These are phyloP conservation scores for Paralagenidium karlingii DNA, from an alignment of 352 stramenopile species.

Conservation along the genomic window DNA sequence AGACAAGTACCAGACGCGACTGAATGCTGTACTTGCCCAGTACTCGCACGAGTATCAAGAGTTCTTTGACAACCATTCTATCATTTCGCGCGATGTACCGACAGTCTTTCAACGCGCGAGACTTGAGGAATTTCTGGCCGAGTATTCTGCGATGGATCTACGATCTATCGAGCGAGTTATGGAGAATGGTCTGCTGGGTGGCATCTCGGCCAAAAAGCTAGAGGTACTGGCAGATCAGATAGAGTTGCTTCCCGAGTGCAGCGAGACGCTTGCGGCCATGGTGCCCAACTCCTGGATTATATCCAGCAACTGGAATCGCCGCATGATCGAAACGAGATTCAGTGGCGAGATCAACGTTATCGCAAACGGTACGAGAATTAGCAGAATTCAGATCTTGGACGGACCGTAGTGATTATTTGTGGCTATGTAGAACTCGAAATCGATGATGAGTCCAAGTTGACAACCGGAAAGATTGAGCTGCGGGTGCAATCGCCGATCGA, in stretches of 20 bases:
- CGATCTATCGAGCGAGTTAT: slow-evolving; percentile 34
- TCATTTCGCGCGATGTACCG: neutral
- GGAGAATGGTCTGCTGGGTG: slow-evolving; percentile 11
- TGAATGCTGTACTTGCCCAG: neutral
- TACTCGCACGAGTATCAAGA: neutral
- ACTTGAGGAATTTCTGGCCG: slow-evolving; percentile 24
- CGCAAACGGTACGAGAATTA: slow-evolving; percentile 28
- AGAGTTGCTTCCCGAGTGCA: slow-evolving; percentile 15
- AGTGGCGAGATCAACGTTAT: slow-evolving; percentile 13
- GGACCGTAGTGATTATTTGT: neutral
- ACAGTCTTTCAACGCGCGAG: slow-evolving; percentile 15
- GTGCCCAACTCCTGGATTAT: slow-evolving; percentile 20
- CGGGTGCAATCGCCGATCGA: slow-evolving; percentile 37
- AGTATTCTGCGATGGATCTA: slow-evolving; percentile 27
- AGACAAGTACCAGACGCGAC: neutral
- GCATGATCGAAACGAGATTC: slow-evolving; percentile 25
- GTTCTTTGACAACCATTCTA: neutral
- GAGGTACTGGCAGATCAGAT: slow-evolving; percentile 2
- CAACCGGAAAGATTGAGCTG: slow-evolving; percentile 39
- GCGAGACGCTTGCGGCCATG: slow-evolving; percentile 14
- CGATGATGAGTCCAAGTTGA: slow-evolving; percentile 15
- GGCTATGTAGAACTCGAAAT: slow-evolving; percentile 25
- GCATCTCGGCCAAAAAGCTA: slow-evolving; percentile 14
- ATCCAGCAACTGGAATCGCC: slow-evolving; percentile 50
- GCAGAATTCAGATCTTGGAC: too few species aligned